Percentiles rank a stretch among this genome's conserved stretches.
Conservation (phyloP, 2,329 filamentous ascomycete species). For the Fusarium udum region DNA sequence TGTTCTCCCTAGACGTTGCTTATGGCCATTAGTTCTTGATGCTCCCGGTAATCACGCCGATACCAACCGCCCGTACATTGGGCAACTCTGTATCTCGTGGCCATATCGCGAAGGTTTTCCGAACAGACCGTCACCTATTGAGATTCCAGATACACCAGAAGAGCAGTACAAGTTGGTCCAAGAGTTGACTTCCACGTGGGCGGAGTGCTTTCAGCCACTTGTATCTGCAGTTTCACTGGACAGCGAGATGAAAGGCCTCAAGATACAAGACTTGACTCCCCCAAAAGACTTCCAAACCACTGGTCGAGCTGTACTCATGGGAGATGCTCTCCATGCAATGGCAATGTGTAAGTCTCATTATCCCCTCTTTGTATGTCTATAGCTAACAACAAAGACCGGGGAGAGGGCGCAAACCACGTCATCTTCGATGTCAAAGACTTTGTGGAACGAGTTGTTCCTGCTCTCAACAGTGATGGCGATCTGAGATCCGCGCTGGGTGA, state of each 20-base stretch:
- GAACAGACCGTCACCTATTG: conserved; percentile 43
- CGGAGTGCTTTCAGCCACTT: conserved; percentile 58
- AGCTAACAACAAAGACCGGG: conserved; percentile 54
- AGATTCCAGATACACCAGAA: conserved; percentile 52
- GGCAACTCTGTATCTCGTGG: conserved; percentile 64
- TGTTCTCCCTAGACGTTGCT: not conserved
- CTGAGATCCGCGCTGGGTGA: conserved; percentile 46
- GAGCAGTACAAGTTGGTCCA: conserved; percentile 56
- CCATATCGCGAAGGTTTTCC: conserved; percentile 51
- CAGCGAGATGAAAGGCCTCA: conserved; percentile 56
- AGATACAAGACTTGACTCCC: conserved; percentile 60
- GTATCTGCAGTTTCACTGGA: conserved; percentile 52
- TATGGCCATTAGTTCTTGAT: conserved; percentile 53
- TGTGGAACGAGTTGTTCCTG: conserved; percentile 45
- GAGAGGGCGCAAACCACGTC: conserved; percentile 67
- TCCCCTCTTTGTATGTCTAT: fast-evolving
- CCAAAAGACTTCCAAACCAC: conserved; percentile 48
- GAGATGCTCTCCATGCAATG: conserved; percentile 67
- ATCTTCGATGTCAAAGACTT: conserved; percentile 62
- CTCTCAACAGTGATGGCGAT: not conserved
- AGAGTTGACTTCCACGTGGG: conserved; percentile 56
- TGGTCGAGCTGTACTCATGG: conserved; percentile 58
- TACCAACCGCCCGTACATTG: conserved; percentile 50
- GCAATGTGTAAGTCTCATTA: conserved; percentile 62
- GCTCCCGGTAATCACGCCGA: conserved; percentile 54